phyloP scores from a whole-genome alignment of 1,284 basidiomycete genomes.

The Sanguinoderma infundibulare region DNA sequence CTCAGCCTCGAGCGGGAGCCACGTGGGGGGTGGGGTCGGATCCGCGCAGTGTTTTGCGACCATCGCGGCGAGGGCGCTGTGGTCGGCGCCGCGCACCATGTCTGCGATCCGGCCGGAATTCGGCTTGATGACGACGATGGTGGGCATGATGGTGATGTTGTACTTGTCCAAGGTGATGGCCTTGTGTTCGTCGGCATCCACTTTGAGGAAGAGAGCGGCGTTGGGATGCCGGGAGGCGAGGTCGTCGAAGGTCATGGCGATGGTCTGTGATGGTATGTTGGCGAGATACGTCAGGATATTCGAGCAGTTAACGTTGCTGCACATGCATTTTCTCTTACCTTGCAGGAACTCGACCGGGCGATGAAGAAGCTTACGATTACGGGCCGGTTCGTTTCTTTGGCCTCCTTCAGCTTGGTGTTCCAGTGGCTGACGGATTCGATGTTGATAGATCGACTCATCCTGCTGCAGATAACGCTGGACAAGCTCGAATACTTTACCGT shows the following conservation, averaged over 20 bases:
- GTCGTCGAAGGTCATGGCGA: constrained; percentile 8
- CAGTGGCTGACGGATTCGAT: no score
- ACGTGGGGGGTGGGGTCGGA: not conserved
- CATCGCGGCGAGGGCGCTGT: constrained; percentile 3
- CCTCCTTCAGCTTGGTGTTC: no score
- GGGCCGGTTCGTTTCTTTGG: no score
- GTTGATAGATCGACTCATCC: no score
- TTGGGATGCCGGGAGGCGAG: constrained; percentile 3
- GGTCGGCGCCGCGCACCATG: constrained; percentile 8
- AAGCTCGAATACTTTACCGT: no score
- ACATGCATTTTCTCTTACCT: no score
- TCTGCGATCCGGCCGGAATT: constrained; percentile 8
- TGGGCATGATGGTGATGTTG: constrained; percentile 12
- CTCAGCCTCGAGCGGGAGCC: constrained; percentile 9
- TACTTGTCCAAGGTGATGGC: constrained; percentile 15
- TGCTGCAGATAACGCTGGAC: no score
- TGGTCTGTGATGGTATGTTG: not conserved
- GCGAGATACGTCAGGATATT: no score
- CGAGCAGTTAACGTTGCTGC: no score
- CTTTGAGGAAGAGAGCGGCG: constrained; percentile 15
- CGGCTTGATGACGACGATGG: constrained; percentile 8
- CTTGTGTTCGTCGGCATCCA: constrained; percentile 9
- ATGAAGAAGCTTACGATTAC: no score
- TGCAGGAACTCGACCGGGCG: no score
- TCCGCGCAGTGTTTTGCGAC: constrained; percentile 6